Base-by-base conservation (phyloP, 495 filamentous ascomycete species). In the Schizothecium vesticola region DNA sequence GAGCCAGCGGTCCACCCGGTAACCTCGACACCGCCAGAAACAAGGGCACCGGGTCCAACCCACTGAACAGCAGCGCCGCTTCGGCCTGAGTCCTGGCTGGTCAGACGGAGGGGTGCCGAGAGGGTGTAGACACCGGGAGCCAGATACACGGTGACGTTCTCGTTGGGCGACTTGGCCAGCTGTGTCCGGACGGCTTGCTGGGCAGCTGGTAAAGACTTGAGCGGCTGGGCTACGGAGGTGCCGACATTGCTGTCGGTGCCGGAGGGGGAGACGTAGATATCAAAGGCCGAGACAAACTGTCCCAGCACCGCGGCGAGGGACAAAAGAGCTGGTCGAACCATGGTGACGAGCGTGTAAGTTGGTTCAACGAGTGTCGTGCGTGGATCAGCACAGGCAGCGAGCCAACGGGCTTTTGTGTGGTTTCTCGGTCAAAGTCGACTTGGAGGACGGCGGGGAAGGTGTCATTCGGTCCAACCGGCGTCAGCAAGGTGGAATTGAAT, bases 21-120 rank as follows among this genome's bases (percentile, higher is more conserved):
- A 33, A 67, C 65, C 36, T 61, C 59, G 3, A 67, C 7, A 3
- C 65, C 65, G 29, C 65, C 65, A n/a, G 65, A 67, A 3, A 67
- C 10, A 10, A 61, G 11, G 29, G 65, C 65, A 12, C 31, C 65
- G 13, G 21, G 26, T 0, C 65, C 65, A 5, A 61, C 36, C 65
- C 65, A 67, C n/a, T 55, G 21, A 1, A 67, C 65, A 3, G 57
- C 16, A 13, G 59, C 21, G n/a, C 62, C 36, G 24, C 11, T 60
- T 51, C 43, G 36, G 58, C 57, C 65, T 10, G 65, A 67, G 65
- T 67, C 65, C 22, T 67, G 31, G 56, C 51, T 58, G 28, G 65
- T 67, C 26, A 67, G 31, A 5, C 28, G 28, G 57, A 67, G 59
- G n/a, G 65, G 65, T 21, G n/a, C 31, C n/a, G 65, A 36, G 29